These are phyloP conservation scores for Saturnispora galanensis DNA, from an alignment of 805 yeast species.

Conservation along the genomic window DNA sequence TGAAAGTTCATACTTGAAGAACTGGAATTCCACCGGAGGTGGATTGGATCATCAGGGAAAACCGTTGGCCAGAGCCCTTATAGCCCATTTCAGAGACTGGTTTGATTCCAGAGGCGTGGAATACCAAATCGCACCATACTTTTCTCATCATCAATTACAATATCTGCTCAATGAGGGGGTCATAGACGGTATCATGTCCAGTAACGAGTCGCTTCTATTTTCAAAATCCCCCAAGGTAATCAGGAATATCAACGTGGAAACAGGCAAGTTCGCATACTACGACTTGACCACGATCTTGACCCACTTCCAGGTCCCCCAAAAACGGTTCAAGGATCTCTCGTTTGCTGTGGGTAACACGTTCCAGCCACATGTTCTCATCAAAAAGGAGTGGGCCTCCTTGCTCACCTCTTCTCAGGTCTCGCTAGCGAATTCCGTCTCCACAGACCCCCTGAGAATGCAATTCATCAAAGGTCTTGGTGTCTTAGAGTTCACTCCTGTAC, in stretches of 20 bases:
- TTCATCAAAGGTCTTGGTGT: constrained; percentile 64
- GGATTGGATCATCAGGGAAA: no score
- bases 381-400: background rate
- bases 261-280: constrained; percentile 56
- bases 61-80: constrained; percentile 34
- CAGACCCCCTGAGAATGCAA: constrained; percentile 31
- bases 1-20: no score
- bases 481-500: constrained; percentile 62
- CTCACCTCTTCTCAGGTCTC: no score
- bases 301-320: constrained; percentile 33
- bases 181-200: constrained; percentile 74
- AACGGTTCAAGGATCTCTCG: constrained; percentile 66
- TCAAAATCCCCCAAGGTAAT: constrained; percentile 56
- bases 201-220: constrained; percentile 23
- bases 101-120: constrained; percentile 49
- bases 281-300: constrained; percentile 29
- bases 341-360: constrained; percentile 70
- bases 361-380: constrained; percentile 54
- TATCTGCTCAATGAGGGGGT: constrained; percentile 48
- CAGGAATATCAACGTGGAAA: constrained; percentile 56
- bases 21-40: no score
- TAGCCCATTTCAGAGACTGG: constrained; percentile 45
- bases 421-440: constrained; percentile 27
- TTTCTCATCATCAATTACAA: constrained; percentile 70
- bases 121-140: constrained; percentile 73